These are phyloP conservation scores for Boletellus deceptivus DNA, from an alignment of 1,284 basidiomycete genomes.

Conservation along the genomic window DNA sequence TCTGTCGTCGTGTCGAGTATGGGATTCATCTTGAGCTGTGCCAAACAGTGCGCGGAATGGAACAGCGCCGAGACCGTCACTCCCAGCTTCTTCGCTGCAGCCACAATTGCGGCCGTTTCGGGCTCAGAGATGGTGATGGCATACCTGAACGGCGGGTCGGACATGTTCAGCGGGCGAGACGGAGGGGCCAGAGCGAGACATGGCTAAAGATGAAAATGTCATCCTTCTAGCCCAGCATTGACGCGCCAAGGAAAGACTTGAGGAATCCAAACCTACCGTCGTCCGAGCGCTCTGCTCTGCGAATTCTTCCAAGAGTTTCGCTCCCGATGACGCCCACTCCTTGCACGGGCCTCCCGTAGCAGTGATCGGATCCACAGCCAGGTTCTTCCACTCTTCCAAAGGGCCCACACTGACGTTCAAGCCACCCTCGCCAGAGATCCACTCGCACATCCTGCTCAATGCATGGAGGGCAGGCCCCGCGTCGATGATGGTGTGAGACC, in stretches of 20 bases:
- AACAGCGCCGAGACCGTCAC: slow-evolving; percentile 19
- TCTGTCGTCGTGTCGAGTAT: slow-evolving; percentile 10
- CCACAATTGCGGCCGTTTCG: slow-evolving; percentile 14
- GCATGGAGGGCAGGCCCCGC: slow-evolving; percentile 15
- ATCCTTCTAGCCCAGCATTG: neutral
- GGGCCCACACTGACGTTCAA: slow-evolving; percentile 12
- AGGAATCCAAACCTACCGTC: slow-evolving; percentile 6
- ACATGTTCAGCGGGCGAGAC: slow-evolving; percentile 7
- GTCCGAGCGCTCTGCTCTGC: slow-evolving; percentile 8
- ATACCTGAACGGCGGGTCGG: slow-evolving; percentile 13
- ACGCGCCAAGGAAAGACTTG: neutral
- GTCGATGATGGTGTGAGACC: slow-evolving; percentile 17
- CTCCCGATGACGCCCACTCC: slow-evolving; percentile 17
- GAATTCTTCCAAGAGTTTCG: slow-evolving; percentile 9
- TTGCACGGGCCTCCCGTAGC: slow-evolving; percentile 16
- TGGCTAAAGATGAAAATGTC: slow-evolving; percentile 6
- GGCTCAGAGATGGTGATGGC: slow-evolving; percentile 2
- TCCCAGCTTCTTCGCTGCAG: slow-evolving; percentile 13
- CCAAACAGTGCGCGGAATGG: slow-evolving; percentile 21
- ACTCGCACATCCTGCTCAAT: slow-evolving; percentile 25
- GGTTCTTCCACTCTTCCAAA: slow-evolving; percentile 23
- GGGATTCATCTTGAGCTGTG: slow-evolving; percentile 24
- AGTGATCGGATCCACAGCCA: slow-evolving; percentile 21
- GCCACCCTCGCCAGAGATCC: slow-evolving; percentile 18
- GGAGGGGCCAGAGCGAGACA: slow-evolving; percentile 14